Base-by-base conservation (phyloP, 2,329 filamentous ascomycete genomes). In the Colletotrichum karsti region DNA sequence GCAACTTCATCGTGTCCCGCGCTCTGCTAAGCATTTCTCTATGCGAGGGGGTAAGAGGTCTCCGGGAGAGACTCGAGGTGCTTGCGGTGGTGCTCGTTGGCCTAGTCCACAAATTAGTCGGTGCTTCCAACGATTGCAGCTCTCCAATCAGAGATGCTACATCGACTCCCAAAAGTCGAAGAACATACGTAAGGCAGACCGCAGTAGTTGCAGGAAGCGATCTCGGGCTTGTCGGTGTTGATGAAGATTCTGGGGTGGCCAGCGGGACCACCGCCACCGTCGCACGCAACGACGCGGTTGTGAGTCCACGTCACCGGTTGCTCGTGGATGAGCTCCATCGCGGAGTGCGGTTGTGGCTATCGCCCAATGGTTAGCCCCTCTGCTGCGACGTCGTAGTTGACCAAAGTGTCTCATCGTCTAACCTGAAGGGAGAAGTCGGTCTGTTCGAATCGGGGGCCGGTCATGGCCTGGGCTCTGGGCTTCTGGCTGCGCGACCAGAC, bases 191-290 rank as follows among this genome's bases (percentile, higher is more conserved):
- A 99, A 74, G 96, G 96, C 73, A 96, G 80, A 59, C 96, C 96
- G 79, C 96, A 99, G 85, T 99, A 99, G 77, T 88, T 91, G 86
- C 96, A 99, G 78, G 86, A 85, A 81, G 90, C 89, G 75, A 99
- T 97, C 85, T 98, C 91, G 46, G 96, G 93, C 87, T 98, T 98
- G 83, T 99, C 96, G 73, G 93, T 91, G 83, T 99, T 99, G 88
- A 99, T 99, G 80, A 94, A 99, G 82, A 99, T 92, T 77, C 90
- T 89, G 55, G 96, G 96, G 81, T 99, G 96, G 46, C 96, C 96
- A 62, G 93, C 84, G 33, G 95, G 92, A 50, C 95, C 96, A 73
- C 95, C 95, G 67, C 95, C 96, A 66, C 96, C 96, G 76, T 98
- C 95, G 79, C 96, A 99, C 48, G 91, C 90, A 57, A 97, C 95